phyloP scores from a whole-genome alignment of 108 stramenopile species.

The Epipyxis sp. region DNA sequence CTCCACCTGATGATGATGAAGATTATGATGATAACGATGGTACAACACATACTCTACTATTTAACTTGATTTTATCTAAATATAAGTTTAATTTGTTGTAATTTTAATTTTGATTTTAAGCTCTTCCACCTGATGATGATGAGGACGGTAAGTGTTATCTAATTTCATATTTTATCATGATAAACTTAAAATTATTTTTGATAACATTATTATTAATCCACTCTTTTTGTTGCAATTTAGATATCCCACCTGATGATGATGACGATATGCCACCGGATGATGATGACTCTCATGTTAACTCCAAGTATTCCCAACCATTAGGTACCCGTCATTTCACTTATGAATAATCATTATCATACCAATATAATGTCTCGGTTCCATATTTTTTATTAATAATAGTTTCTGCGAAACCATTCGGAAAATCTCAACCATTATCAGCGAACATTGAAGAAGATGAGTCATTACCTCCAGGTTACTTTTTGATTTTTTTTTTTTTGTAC shows the following conservation, averaged over 20 bases:
- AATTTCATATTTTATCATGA: too few relatives aligned
- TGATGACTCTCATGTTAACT: background rate
- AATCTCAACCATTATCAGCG: background rate
- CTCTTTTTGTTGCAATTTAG: too few relatives aligned
- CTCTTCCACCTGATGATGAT: conserved; percentile 6
- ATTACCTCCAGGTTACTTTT: too few relatives aligned
- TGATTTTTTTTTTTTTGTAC: too few relatives aligned
- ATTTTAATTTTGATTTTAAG: too few relatives aligned
- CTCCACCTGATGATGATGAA: background rate
- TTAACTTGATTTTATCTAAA: too few relatives aligned
- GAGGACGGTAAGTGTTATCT: too few relatives aligned
- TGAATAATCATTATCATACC: background rate
- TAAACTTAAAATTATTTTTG: too few relatives aligned
- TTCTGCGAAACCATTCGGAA: background rate
- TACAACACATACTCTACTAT: background rate
- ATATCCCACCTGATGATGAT: background rate
- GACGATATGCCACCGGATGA: conserved; percentile 5
- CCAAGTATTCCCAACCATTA: background rate
- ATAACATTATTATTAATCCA: too few relatives aligned
- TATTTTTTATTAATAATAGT: background rate
- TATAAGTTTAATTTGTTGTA: too few relatives aligned
- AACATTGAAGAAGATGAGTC: too few relatives aligned
- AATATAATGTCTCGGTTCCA: background rate
- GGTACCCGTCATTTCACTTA: background rate
- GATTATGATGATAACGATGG: background rate